Conservation (phyloP, 306 rosid species). For the Hippophae rhamnoides region DNA sequence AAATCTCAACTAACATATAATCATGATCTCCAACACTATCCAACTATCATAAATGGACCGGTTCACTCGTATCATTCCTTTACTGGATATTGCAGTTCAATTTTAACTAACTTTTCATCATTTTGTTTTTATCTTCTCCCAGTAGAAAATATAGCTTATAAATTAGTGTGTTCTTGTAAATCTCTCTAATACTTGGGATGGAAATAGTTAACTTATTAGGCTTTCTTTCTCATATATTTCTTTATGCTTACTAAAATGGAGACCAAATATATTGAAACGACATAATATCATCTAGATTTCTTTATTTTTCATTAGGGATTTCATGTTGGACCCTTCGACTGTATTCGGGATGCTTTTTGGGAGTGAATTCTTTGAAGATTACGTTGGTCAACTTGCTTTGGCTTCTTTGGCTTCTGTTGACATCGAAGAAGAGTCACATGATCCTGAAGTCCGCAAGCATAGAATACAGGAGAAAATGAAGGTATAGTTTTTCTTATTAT, state of each 20-base stretch:
- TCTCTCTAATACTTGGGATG: neutral
- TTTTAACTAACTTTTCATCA: neutral
- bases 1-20: neutral
- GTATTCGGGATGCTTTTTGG: constrained; percentile 99
- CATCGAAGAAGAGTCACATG: constrained; percentile 42
- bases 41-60: too few relatives aligned
- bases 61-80: neutral
- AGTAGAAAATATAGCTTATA: neutral
- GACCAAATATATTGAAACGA: constrained; percentile 2
- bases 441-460: constrained; percentile 45
- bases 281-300: neutral
- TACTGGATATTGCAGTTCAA: neutral
- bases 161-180: neutral
- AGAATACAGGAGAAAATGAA: constrained; percentile 58
- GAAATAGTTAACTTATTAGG: neutral
- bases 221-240: neutral
- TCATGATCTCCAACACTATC: neutral
- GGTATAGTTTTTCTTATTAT: constrained; percentile 27
- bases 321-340: constrained; percentile 79
- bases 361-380: constrained; percentile 80
- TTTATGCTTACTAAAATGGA: neutral
- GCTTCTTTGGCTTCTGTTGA: constrained; percentile 61
- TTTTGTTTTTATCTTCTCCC: neutral
- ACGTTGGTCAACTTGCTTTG: constrained; percentile 76
- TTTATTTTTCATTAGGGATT: constrained; percentile 41